Evolutionary conservation across 352 stramenopile genomes (phyloP).

Genomic region (Phytophthora brassicae): DNA sequence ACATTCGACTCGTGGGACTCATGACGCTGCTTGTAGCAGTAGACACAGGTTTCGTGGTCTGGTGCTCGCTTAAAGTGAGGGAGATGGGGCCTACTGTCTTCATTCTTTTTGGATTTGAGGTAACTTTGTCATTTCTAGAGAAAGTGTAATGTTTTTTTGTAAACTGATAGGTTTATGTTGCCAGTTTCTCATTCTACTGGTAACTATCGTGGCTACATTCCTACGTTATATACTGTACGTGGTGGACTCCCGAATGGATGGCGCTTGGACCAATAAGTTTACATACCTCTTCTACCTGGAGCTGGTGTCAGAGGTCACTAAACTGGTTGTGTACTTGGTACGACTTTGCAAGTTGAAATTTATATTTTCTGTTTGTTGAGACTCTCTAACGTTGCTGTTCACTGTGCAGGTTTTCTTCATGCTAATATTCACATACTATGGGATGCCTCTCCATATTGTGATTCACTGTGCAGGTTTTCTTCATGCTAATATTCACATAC

Average conservation of each 20-base stretch:
- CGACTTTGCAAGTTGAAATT: not conserved
- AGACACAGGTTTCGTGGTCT: constrained; percentile 89
- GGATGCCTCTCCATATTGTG: constrained; percentile 91
- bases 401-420: constrained; percentile 92
- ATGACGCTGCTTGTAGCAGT: constrained; percentile 85
- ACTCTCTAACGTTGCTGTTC: not conserved
- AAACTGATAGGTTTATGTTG: constrained; percentile 5
- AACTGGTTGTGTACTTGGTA: constrained; percentile 96
- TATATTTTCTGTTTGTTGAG: not conserved
- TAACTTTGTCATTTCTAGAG: constrained; percentile 8
- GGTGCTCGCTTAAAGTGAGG: constrained; percentile 79
- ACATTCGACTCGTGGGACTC: constrained; percentile 89
- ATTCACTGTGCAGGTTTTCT: constrained; percentile 84
- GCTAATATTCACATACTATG: constrained; percentile 98
- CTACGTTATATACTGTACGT: constrained; percentile 93
- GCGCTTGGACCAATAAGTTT: constrained; percentile 89
- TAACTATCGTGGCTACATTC: constrained; percentile 91
- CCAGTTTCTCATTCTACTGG: constrained; percentile 91
- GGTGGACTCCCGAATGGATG: constrained; percentile 90
- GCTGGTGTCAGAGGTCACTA: constrained; percentile 93
- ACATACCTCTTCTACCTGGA: constrained; percentile 95
- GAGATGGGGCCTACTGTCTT: constrained; percentile 90
- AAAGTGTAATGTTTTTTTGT: not conserved
- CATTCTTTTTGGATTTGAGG: constrained; percentile 97
- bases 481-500: constrained; percentile 97